These are phyloP conservation scores for Lupinus albus DNA, from an alignment of 306 rosid genomes.

Conservation along the genomic window DNA sequence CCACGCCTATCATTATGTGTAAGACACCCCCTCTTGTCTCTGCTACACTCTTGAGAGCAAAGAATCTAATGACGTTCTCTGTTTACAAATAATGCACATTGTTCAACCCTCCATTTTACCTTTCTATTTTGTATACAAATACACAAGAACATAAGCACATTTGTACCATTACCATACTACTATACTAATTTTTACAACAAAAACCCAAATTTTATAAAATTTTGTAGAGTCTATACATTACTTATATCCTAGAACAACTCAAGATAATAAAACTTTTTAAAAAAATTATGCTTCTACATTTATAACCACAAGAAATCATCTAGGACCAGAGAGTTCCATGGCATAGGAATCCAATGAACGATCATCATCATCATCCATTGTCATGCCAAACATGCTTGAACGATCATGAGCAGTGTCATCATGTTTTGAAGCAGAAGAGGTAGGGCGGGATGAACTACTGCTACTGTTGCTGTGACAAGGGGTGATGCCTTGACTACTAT, in stretches of 20 bases:
- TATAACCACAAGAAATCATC: slow-evolving; percentile 40
- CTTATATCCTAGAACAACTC: slow-evolving; percentile 30
- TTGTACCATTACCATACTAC: background rate
- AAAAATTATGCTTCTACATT: slow-evolving; percentile 21
- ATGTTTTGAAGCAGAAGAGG: slow-evolving; percentile 48
- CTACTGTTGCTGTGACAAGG: slow-evolving; percentile 52
- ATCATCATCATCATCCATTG: slow-evolving; percentile 84
- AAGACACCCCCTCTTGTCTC: slow-evolving; percentile 37
- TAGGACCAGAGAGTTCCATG: slow-evolving; percentile 99
- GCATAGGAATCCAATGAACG: slow-evolving; percentile 93
- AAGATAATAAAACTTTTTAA: slow-evolving; percentile 22
- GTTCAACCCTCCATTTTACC: slow-evolving; percentile 13
- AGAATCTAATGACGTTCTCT: slow-evolving; percentile 49
- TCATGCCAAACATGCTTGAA: slow-evolving; percentile 64
- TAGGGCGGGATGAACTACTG: slow-evolving; percentile 54
- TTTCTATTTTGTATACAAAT: slow-evolving; percentile 28
- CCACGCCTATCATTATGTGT: slow-evolving; percentile 33
- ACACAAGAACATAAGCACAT: background rate
- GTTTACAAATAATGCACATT: slow-evolving; percentile 22
- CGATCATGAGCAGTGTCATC: slow-evolving; percentile 49
- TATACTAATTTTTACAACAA: slow-evolving; percentile 35
- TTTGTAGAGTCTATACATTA: slow-evolving; percentile 6
- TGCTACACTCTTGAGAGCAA: slow-evolving; percentile 40
- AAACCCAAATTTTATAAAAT: slow-evolving; percentile 37
- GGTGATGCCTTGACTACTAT: slow-evolving; percentile 49